Percentiles rank a stretch among this genome's conserved stretches.
These are phyloP conservation scores for Tolypocladium amazonense DNA, from an alignment of 2,329 filamentous ascomycete species.

Conservation along the genomic window DNA sequence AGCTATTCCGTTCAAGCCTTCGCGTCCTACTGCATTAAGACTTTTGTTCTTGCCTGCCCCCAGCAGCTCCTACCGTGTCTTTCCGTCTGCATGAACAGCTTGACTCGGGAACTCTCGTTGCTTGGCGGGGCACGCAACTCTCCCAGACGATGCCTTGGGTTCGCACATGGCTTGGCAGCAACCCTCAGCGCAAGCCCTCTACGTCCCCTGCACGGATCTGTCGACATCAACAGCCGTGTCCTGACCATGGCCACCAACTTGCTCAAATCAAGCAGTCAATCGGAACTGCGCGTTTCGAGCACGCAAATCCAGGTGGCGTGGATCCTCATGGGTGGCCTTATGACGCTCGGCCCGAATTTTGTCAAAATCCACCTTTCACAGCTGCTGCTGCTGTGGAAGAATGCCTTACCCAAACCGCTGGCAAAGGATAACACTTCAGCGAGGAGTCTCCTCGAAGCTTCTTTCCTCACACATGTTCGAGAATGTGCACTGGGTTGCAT, in stretches of 20 bases:
- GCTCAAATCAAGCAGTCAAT: constrained; percentile 84
- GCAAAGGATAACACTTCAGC: constrained; percentile 82
- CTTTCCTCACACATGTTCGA: constrained; percentile 86
- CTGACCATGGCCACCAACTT: constrained; percentile 84
- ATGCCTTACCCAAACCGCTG: constrained; percentile 88
- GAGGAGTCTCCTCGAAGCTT: constrained; percentile 76
- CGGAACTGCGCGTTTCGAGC: constrained; percentile 80
- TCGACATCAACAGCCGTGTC: constrained; percentile 89
- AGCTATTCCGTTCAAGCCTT: constrained; percentile 95
- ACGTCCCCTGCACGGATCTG: constrained; percentile 85
- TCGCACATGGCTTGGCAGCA: constrained; percentile 83
- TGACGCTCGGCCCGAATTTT: constrained; percentile 95
- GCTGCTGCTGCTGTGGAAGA: constrained; percentile 90
- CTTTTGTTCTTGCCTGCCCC: constrained; percentile 81
- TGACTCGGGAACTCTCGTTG: constrained; percentile 74
- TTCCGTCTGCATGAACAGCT: constrained; percentile 92
- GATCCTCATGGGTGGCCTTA: constrained; percentile 91
- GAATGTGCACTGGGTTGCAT: constrained; percentile 91
- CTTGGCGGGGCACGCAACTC: constrained; percentile 67
- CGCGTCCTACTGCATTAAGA: constrained; percentile 74
- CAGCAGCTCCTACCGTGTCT: constrained; percentile 85
- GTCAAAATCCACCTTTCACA: constrained; percentile 98
- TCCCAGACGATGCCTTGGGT: constrained; percentile 75
- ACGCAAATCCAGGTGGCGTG: constrained; percentile 97
- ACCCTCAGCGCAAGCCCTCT: constrained; percentile 81